Conservation (phyloP, 768 basidiomycete species). For the Boletus patriciae region DNA sequence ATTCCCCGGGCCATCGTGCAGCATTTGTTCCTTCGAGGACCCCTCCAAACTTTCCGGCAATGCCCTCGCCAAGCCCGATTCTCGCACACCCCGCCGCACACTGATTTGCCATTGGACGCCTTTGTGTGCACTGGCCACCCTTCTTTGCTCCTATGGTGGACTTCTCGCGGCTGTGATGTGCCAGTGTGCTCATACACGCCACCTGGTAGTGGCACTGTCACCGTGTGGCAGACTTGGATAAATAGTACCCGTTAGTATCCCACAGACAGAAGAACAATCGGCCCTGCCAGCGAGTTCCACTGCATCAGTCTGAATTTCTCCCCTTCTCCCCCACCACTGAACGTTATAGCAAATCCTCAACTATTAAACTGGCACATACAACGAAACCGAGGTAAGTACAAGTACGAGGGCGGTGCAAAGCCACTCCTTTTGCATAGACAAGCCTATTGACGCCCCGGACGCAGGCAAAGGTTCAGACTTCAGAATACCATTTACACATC, state of each 20-base stretch:
- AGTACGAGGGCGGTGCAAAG: background rate
- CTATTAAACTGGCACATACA: background rate
- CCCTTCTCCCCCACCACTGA: background rate
- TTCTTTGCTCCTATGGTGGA: slow-evolving; percentile 15
- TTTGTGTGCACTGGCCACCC: slow-evolving; percentile 4
- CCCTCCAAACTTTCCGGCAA: slow-evolving; percentile 5
- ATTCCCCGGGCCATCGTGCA: slow-evolving; percentile 3
- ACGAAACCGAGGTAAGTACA: background rate
- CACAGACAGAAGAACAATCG: background rate
- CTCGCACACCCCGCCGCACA: background rate
- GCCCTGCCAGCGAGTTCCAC: slow-evolving; percentile 14
- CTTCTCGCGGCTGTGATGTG: slow-evolving; percentile 28
- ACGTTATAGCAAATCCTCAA: background rate
- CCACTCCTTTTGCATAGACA: background rate
- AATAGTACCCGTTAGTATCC: slow-evolving; percentile 7
- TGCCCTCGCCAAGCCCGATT: background rate
- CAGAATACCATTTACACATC: background rate
- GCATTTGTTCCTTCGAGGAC: background rate
- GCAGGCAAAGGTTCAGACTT: background rate
- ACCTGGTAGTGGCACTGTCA: slow-evolving; percentile 30
- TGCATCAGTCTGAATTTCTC: slow-evolving; percentile 4
- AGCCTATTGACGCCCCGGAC: background rate
- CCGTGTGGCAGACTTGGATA: slow-evolving; percentile 28
- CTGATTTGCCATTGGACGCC: slow-evolving; percentile 12
- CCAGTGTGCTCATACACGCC: slow-evolving; percentile 14